A percentile compares a stretch with the other conserved stretches of the same genome.
These are phyloP conservation scores for Gentiana macrophylla DNA, from an alignment of 257 asterid species.

Conservation along the genomic window DNA sequence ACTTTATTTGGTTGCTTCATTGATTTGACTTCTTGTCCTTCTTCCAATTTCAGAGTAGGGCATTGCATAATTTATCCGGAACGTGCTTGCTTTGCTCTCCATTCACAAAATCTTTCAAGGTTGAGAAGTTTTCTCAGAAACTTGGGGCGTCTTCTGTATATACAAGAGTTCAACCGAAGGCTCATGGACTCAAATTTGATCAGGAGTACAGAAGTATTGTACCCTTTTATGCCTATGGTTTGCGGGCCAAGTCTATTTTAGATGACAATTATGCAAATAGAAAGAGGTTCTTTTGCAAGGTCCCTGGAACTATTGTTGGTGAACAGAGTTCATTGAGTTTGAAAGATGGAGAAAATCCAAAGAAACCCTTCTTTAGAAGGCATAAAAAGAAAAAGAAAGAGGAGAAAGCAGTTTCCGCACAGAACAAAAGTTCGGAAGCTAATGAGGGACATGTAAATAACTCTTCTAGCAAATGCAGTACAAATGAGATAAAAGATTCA, in stretches of 20 bases:
- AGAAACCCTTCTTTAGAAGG: conserved; percentile 18
- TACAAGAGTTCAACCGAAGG: conserved; percentile 15
- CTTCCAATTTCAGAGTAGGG: conserved; percentile 42
- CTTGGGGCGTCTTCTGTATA: conserved; percentile 28
- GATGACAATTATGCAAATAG: conserved; percentile 11
- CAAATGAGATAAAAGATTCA: conserved; percentile 17
- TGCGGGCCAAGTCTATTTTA: conserved; percentile 12
- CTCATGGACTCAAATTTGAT: conserved; percentile 24
- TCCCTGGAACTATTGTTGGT: conserved; percentile 25
- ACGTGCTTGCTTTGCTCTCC: conserved; percentile 29
- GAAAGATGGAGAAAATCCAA: conserved; percentile 21
- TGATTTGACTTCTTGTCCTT: conserved; percentile 5
- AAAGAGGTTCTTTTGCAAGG: conserved; percentile 39
- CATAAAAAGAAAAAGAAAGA: conserved; percentile 19
- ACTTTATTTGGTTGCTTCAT: neutral
- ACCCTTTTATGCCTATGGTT: conserved; percentile 28
- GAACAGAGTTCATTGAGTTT: conserved; percentile 13
- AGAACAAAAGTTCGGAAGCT: conserved; percentile 25
- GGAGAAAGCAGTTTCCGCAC: conserved; percentile 26
- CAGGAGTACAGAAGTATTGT: conserved; percentile 12
- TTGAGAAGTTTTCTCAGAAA: conserved; percentile 22
- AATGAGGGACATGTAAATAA: conserved; percentile 19
- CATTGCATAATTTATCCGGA: conserved; percentile 27
- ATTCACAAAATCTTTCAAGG: conserved; percentile 22
- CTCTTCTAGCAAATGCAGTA: conserved; percentile 16